phyloP scores from a whole-genome alignment of 2,329 filamentous ascomycete species.

The Alternaria arborescens region DNA sequence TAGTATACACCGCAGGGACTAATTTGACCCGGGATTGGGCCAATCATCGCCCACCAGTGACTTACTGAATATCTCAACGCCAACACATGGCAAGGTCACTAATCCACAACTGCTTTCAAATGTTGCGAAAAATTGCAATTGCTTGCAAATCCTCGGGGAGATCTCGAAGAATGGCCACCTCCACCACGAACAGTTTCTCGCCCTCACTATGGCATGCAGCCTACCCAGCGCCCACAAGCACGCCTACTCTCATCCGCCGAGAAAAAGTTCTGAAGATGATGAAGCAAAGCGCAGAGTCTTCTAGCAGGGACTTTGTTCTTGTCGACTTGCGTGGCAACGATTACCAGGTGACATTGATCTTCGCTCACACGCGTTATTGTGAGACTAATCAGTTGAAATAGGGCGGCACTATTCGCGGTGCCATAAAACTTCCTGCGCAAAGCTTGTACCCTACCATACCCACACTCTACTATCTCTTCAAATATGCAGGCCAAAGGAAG shows the following conservation, averaged over 20 bases:
- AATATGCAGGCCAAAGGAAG: conserved; percentile 58
- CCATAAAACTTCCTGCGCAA: conserved; percentile 67
- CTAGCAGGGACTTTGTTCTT: conserved; percentile 18
- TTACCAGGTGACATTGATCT: conserved; percentile 53
- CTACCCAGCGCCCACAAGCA: conserved; percentile 21
- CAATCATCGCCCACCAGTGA: background rate
- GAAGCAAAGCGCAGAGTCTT: background rate
- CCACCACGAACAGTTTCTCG: background rate
- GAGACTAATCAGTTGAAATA: conserved; percentile 30
- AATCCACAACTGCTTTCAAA: background rate
- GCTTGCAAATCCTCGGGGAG: background rate
- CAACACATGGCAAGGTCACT: background rate
- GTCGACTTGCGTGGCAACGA: conserved; percentile 65
- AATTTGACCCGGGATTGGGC: background rate
- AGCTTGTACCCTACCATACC: conserved; percentile 62
- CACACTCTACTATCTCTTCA: conserved; percentile 60
- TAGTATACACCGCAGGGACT: background rate
- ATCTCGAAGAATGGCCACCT: background rate
- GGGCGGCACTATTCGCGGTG: conserved; percentile 68
- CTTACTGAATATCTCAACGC: background rate
- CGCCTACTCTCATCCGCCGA: conserved; percentile 12
- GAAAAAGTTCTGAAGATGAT: conserved; percentile 21
- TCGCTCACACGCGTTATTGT: background rate
- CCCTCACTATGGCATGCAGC: conserved; percentile 23
- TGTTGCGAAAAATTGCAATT: background rate